These are phyloP conservation scores for Gossypium longicalyx DNA, from an alignment of 345 rosid genomes.

Conservation along the genomic window DNA sequence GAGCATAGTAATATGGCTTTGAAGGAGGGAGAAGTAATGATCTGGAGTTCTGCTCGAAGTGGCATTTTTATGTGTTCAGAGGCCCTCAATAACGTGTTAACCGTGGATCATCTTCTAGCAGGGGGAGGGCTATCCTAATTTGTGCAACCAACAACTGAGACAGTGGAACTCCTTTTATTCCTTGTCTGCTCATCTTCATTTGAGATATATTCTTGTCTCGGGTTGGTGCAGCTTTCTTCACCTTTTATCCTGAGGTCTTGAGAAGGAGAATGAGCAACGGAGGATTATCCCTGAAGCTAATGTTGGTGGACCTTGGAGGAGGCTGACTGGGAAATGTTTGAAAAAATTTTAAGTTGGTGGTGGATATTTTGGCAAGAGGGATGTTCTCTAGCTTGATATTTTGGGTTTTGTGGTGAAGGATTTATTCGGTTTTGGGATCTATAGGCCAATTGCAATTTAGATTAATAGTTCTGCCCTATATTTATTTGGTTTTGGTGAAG, in stretches of 20 bases:
- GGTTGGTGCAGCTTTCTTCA: constrained; percentile 37
- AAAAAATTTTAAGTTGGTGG: neutral
- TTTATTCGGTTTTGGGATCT: neutral
- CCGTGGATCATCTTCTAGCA: constrained; percentile 55
- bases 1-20: constrained; percentile 15
- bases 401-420: neutral
- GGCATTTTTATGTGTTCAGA: constrained; percentile 29
- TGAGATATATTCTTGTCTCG: constrained; percentile 45
- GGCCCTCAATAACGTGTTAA: constrained; percentile 37
- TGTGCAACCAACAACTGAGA: constrained; percentile 50
- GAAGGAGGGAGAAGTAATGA: constrained; percentile 11
- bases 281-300: constrained; percentile 27
- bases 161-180: constrained; percentile 39
- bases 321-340: constrained; percentile 6
- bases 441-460: neutral
- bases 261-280: constrained; percentile 29
- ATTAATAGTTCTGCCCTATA: neutral
- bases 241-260: constrained; percentile 37
- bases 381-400: neutral
- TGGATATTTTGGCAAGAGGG: neutral
- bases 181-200: constrained; percentile 28
- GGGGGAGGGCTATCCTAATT: constrained; percentile 49
- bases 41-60: constrained; percentile 24
- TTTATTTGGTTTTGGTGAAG: neutral
- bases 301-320: constrained; percentile 18